These are phyloP conservation scores for Fusarium torreyae DNA, from an alignment of 2,329 filamentous ascomycete genomes.

Conservation along the genomic window DNA sequence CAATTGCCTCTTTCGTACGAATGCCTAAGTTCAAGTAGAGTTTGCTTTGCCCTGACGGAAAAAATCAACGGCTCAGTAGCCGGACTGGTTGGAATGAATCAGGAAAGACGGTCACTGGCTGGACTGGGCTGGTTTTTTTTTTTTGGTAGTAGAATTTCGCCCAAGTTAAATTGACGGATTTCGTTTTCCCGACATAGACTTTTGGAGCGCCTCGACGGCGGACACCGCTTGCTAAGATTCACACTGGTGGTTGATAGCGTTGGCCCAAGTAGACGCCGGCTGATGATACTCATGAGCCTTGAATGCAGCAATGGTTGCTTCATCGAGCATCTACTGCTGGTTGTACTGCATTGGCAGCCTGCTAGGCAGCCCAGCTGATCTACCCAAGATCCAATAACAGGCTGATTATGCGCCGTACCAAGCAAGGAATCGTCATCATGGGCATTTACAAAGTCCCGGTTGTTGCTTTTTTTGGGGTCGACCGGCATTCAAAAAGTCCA, in stretches of 20 bases:
- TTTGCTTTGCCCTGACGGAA: constrained; percentile 30
- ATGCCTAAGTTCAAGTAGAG: constrained; percentile 19
- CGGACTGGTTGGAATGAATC: constrained; percentile 44
- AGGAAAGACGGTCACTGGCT: constrained; percentile 11
- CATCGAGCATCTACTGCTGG: constrained; percentile 19
- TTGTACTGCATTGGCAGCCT: constrained; percentile 36
- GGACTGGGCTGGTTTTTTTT: constrained; percentile 18
- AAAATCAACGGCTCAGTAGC: constrained; percentile 35
- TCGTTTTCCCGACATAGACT: constrained; percentile 22
- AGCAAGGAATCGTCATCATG: constrained; percentile 40
- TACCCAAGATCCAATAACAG: constrained; percentile 30
- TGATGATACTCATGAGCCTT: constrained; percentile 4
- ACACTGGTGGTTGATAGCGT: constrained; percentile 19
- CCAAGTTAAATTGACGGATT: constrained; percentile 1
- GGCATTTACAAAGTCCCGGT: constrained; percentile 30
- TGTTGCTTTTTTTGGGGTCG: constrained; percentile 38
- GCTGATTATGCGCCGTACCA: constrained; percentile 25
- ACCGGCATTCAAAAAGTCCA: constrained; percentile 31
- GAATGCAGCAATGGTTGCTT: constrained; percentile 18
- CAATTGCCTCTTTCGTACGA: constrained; percentile 28
- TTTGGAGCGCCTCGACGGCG: constrained; percentile 18
- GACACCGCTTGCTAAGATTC: constrained; percentile 12
- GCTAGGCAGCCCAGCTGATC: constrained; percentile 40
- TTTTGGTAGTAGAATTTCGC: neutral
- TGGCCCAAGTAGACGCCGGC: constrained; percentile 5